Evolutionary conservation across 257 asterid genomes (phyloP), one percentile per base, ranked within the genome.

Genomic region (Galeopsis tetrahit): DNA sequence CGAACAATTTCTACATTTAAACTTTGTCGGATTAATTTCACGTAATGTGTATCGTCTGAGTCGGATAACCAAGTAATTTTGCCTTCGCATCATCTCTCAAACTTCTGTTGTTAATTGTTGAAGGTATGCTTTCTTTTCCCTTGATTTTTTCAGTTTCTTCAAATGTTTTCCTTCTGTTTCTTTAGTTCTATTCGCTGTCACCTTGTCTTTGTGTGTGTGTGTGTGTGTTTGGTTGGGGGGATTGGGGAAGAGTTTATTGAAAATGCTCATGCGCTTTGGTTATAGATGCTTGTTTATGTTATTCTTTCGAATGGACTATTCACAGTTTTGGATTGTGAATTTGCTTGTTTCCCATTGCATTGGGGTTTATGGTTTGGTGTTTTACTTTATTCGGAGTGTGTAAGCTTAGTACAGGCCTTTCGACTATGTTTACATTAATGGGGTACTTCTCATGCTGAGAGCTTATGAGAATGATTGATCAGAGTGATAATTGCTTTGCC

Each of bases 11-110:
- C 10, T 32, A 31, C 21, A 61, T 72, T 66, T 21, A 31, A 31
- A 35, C 33, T 32, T 32, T 1, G 2, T 60, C 3, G 52, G 43
- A 48, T 66, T 70, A 71, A 4, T 76, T 59, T 70, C 74, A 2
- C 33, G 78, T 52, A 78, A 76, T 81, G 83, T 14, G 72, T 70
- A 36, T 66, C 73, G 10, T 79, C 64, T 74, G 78, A 66, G 7
- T 48, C 46, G 13, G 28, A 34, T 62, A 13, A 69, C 15, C 43
- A n/a, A 40, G 65, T 46, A 1, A 51, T 63, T 49, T 39, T 65
- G 68, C 71, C 40, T 31, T 52, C 28, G 73, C 59, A 51, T 9
- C 74, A 33, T 1, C 35, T 7, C 34, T 4, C 60, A 21, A 71
- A 65, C 39, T 39, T 52, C 15, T 38, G 2, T 65, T 48, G 59